Conservation (phyloP, 2,329 filamentous ascomycete genomes). For the Pseudogymnoascus sp. region DNA sequence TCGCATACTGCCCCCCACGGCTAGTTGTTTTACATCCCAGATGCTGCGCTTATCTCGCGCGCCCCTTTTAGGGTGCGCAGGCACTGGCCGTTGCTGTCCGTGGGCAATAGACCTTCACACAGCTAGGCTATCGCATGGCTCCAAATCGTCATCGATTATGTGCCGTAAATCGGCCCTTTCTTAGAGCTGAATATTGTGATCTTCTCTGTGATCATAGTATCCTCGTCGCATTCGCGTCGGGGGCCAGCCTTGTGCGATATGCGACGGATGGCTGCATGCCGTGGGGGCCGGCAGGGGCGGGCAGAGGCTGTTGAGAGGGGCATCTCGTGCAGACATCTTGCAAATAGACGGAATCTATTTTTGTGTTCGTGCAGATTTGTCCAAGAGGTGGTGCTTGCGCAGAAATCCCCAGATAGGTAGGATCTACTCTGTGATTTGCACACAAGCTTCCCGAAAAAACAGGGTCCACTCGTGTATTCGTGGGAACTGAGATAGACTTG, state of each 20-base stretch:
- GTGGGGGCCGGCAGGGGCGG: background rate
- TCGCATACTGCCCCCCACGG: background rate
- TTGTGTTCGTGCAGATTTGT: background rate
- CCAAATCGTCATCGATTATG: background rate
- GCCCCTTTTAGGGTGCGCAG: background rate
- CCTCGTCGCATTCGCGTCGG: background rate
- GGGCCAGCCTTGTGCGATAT: background rate
- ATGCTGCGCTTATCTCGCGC: background rate
- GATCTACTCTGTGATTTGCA: background rate
- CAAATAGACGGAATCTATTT: background rate
- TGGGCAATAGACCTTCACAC: background rate
- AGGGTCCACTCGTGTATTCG: background rate
- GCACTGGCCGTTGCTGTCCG: background rate
- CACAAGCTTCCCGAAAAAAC: background rate
- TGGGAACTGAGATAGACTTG: background rate
- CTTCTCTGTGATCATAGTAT: background rate
- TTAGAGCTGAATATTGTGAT: background rate
- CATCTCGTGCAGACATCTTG: background rate
- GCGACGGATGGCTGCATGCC: background rate
- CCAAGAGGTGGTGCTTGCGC: background rate
- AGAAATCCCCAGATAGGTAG: background rate
- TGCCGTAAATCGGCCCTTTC: background rate
- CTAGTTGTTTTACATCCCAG: background rate
- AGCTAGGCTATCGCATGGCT: background rate
- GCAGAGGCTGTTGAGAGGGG: background rate